phyloP scores from a whole-genome alignment of 139 green algal species.

The Raphidocelis subcapitata region DNA sequence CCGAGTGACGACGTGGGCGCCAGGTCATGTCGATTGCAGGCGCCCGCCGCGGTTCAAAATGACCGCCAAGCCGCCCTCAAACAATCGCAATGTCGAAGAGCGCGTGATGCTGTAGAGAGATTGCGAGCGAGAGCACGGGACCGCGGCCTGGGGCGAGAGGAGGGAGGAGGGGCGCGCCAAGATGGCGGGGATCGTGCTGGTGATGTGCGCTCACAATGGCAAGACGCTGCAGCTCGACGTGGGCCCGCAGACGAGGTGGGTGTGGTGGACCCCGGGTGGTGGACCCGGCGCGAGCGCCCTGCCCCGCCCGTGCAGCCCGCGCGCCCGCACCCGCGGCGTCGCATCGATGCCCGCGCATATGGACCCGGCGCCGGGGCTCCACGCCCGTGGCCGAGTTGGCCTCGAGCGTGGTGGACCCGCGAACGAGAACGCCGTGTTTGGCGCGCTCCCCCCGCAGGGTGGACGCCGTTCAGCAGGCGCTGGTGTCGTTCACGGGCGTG shows the following conservation, averaged over 20 bases:
- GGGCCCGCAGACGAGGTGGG: constrained; percentile 40
- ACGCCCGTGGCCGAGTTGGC: neutral
- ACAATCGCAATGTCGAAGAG: too few species aligned
- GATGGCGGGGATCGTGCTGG: constrained; percentile 31
- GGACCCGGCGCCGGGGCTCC: neutral
- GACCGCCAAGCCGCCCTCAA: too few species aligned
- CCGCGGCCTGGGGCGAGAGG: too few species aligned
- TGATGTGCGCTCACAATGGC: constrained; percentile 58
- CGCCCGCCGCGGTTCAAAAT: too few species aligned
- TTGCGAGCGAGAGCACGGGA: too few species aligned
- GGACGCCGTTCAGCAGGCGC: constrained; percentile 71
- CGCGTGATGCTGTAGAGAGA: too few species aligned
- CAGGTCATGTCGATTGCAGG: too few species aligned
- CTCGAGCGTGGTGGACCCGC: neutral
- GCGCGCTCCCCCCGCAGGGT: constrained; percentile 55
- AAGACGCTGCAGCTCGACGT: constrained; percentile 64
- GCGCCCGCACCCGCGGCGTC: neutral
- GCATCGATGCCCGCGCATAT: neutral
- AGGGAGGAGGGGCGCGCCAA: too few species aligned
- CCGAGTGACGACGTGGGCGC: too few species aligned
- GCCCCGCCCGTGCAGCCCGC: too few species aligned
- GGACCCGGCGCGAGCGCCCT: too few species aligned
- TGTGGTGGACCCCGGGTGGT: neutral
- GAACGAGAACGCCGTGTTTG: neutral
- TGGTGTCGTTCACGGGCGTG: constrained; percentile 75